Evolutionary conservation across 129 eudicot genomes (phyloP), one percentile per base, ranked within the genome.

Genomic region (Smallanthus sonchifolius): DNA sequence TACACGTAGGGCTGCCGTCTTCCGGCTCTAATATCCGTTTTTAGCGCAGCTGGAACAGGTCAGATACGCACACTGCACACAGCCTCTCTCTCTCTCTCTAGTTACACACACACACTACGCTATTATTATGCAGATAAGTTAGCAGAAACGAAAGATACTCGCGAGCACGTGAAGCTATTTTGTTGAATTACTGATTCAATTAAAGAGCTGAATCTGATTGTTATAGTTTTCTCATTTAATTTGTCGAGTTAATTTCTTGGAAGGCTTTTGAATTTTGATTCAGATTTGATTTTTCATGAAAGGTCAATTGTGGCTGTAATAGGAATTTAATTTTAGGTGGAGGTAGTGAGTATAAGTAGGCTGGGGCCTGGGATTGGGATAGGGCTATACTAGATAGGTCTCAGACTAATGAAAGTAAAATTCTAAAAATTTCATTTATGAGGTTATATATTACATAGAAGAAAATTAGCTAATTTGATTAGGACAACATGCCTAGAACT

Each of bases 11-110:
- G 72, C 60, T 49, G 15, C 8, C 64, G 65, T 70, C 36, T 28
- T 82, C 76, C 70, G 74, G 67, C 79, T 80, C 75, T 63, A 48
- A 59, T 68, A 44, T 28, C 84, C 77, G 60, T 40, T 51, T 73
- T 63, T 67, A 2, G 9, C 83, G 45, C 55, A 80, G 61, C 13
- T 56, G 40, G 54, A 75, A 68, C 79, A 82, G 84, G 86, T 81
- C 71, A 44, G 75, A 60, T 15, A 10, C 47, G 43, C 11, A 42
- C 30, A 35, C 48, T 57, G n/a, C 45, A 45, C 45, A 36, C 79
- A 61, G 48, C 62, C 69, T 45, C 49, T 8, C 34, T 36, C 40
- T 35, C 16, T 54, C 15, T 55, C 60, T 59, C 2, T 68, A 17
- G 57, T 24, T 17, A 38, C 19, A 68, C n/a, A 19, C 36, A 60